Evolutionary conservation across 1,284 basidiomycete species (phyloP), one percentile per base, ranked within the genome.

Genomic region (Sanguinoderma infundibulare): DNA sequence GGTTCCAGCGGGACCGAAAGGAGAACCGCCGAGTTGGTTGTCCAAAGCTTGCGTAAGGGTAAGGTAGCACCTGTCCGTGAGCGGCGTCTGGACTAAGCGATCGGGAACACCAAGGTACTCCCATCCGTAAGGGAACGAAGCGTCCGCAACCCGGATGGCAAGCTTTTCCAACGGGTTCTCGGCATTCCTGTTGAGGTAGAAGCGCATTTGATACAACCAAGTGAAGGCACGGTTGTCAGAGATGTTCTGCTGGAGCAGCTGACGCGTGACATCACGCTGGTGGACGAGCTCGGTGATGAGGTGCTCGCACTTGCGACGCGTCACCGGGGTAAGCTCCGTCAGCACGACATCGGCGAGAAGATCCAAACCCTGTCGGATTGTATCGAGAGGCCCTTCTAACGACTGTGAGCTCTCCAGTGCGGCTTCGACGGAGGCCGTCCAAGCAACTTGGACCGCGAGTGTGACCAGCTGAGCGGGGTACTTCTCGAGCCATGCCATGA

Each of bases 121-220:
- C 92, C 95, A 99, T 17, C 98, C 98, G 72, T 99, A 99, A 1
- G 94, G 90, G 86, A 99, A 98, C 1, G 85, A 83, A 2, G 97
- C 96, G 75, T 98, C 93, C 17, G 98, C 97, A 69, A 94, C 93
- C 61, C 87, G 88, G 64, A 98, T 91, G 9, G 83, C 79, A 17
- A 98, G 81, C 28, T 94, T 82, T 28, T 96, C 87, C 42, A 98
- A 80, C 0, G 95, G 91, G 67, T 93, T 90, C 39, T 90, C 85
- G 14, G 85, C 73, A 0, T 78, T 74, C 15, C 82, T 81, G 70
- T 98, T 90, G 49, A 98, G 84, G 75, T 99, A 98, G 81, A 96
- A 99, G 8, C 98, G 93, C 97, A 99, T 98, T 74, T 99, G 96
- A 69, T 95, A 98, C 10, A 98, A 81, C 98, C 98, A 99, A 6